Conservation (phyloP, 495 filamentous ascomycete genomes). For the Letharia lupina region DNA sequence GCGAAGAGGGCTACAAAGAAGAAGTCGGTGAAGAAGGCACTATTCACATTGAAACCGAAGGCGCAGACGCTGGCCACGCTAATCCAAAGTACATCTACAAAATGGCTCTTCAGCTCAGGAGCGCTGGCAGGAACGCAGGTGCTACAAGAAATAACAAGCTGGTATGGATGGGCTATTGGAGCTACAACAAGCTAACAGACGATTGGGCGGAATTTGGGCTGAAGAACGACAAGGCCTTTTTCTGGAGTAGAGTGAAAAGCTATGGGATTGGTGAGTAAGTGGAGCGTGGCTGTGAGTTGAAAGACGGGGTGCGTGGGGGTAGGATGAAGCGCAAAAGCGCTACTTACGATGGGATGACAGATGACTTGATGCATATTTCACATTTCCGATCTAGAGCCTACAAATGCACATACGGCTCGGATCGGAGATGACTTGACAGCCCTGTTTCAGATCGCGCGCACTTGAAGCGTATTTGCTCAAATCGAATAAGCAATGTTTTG, state of each 20-base stretch:
- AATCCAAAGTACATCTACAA: conserved; percentile 66
- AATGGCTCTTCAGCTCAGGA: conserved; percentile 62
- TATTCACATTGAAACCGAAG: conserved; percentile 79
- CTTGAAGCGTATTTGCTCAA: neutral
- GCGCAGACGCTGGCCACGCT: conserved; percentile 40
- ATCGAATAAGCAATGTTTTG: neutral
- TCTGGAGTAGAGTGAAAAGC: conserved; percentile 78
- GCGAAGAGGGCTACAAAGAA: conserved; percentile 26
- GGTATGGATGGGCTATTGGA: conserved; percentile 84
- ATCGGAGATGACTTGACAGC: neutral
- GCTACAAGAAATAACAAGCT: conserved; percentile 69
- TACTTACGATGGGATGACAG: neutral
- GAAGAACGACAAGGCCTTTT: conserved; percentile 76
- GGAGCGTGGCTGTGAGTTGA: neutral
- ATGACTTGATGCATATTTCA: neutral
- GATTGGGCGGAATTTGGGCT: conserved; percentile 82
- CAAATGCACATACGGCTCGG: neutral
- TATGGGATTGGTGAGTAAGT: conserved; percentile 43
- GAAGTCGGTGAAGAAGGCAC: conserved; percentile 49
- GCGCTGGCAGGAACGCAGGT: conserved; percentile 42
- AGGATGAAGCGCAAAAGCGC: conserved; percentile 1
- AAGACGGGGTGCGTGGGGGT: neutral
- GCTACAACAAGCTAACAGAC: conserved; percentile 79
- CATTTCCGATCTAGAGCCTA: neutral
- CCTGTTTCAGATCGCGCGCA: neutral